A percentile compares a stretch with the other conserved stretches of the same genome.
phyloP scores from a whole-genome alignment of 139 green algal species.

The Desmodesmus armatus region DNA sequence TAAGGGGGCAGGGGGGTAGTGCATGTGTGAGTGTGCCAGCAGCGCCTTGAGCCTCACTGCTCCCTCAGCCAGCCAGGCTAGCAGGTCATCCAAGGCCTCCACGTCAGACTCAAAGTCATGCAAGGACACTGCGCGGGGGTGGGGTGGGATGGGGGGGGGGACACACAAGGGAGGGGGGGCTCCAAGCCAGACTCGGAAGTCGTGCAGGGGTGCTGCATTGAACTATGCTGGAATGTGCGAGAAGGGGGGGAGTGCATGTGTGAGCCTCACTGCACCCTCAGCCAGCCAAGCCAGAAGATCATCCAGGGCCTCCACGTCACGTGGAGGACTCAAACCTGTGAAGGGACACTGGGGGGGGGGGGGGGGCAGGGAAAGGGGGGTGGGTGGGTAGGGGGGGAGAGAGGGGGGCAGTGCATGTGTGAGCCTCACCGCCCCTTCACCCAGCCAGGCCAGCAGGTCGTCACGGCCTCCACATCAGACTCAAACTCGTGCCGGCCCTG shows the following conservation, averaged over 20 bases:
- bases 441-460: constrained; percentile 12
- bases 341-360: not conserved
- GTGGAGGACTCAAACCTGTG: not conserved
- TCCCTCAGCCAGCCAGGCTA: not conserved
- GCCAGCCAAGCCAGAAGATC: constrained; percentile 15
- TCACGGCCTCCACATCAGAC: not conserved
- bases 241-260: too few species aligned
- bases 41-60: not conserved
- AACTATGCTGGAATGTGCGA: too few species aligned
- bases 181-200: too few species aligned
- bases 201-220: too few species aligned
- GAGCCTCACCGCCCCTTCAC: not conserved
- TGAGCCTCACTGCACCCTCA: not conserved
- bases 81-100: not conserved
- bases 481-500: not conserved
- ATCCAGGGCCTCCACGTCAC: constrained; percentile 7
- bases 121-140: not conserved
- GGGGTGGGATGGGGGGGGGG: too few species aligned
- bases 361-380: too few species aligned
- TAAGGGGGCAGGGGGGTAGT: not conserved
- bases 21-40: not conserved
- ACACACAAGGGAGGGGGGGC: not conserved
- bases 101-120: not conserved
- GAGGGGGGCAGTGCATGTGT: not conserved
- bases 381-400: not conserved